Percentiles rank a stretch among this genome's conserved stretches.
Evolutionary conservation across 1,284 basidiomycete genomes (phyloP).

Genomic region (Taiwanofungus camphoratus): DNA sequence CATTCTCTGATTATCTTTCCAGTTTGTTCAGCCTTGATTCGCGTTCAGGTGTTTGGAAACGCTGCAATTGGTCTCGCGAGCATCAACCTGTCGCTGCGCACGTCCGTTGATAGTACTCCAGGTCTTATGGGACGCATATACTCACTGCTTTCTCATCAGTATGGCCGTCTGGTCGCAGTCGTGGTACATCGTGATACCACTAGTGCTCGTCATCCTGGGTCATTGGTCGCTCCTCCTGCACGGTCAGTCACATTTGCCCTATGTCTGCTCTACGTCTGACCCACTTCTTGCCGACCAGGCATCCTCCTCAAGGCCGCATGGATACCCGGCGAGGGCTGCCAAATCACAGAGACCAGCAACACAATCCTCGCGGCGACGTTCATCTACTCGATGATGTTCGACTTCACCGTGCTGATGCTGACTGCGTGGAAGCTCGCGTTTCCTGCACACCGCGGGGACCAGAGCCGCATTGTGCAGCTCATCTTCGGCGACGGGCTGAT

Average conservation of each 20-base stretch:
- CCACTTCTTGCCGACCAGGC: slow-evolving; percentile 32
- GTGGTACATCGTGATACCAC: slow-evolving; percentile 48
- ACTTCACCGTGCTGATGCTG: slow-evolving; percentile 25
- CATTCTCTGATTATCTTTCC: background rate
- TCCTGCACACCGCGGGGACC: slow-evolving; percentile 28
- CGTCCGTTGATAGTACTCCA: slow-evolving; percentile 36
- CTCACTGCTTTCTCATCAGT: slow-evolving; percentile 28
- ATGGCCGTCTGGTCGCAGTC: slow-evolving; percentile 69
- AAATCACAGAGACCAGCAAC: slow-evolving; percentile 52
- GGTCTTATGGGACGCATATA: slow-evolving; percentile 1
- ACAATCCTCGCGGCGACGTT: slow-evolving; percentile 44
- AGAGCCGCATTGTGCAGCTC: slow-evolving; percentile 54
- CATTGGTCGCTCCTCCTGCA: slow-evolving; percentile 72
- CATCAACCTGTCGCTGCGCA: slow-evolving; percentile 68
- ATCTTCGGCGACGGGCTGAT: slow-evolving; percentile 69
- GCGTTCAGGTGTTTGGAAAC: slow-evolving; percentile 50
- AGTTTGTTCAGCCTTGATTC: background rate
- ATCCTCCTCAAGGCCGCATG: slow-evolving; percentile 54
- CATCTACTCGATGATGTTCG: slow-evolving; percentile 31
- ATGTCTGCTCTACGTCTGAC: slow-evolving; percentile 8
- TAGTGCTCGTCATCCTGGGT: slow-evolving; percentile 55
- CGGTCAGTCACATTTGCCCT: slow-evolving; percentile 33
- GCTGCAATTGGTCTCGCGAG: slow-evolving; percentile 68
- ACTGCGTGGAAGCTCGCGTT: slow-evolving; percentile 45
- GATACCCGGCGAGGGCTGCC: slow-evolving; percentile 42